A percentile compares a stretch with the other conserved stretches of the same genome.
phyloP scores from a whole-genome alignment of 805 yeast genomes.

The Lipomyces sp. region DNA sequence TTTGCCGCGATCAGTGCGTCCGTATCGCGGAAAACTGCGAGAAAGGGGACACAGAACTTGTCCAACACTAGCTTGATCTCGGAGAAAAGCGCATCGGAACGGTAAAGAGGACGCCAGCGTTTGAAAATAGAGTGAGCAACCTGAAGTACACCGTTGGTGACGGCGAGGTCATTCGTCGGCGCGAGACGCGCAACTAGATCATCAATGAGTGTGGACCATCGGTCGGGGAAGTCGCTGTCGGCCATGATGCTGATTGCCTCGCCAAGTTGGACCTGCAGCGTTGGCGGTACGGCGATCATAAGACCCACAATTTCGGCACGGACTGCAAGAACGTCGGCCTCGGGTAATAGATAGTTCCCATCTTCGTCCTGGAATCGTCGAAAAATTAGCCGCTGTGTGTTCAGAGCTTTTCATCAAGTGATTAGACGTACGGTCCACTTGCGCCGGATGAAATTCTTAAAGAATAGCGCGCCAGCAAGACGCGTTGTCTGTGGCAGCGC shows the following conservation, averaged over 20 bases:
- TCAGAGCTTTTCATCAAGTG: no score
- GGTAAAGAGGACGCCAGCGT: slow-evolving; percentile 92
- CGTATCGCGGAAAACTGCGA: slow-evolving; percentile 62
- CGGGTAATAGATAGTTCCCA: slow-evolving; percentile 66
- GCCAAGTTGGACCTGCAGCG: slow-evolving; percentile 85
- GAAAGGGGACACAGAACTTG: slow-evolving; percentile 76
- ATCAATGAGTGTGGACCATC: slow-evolving; percentile 77
- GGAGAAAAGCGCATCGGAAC: slow-evolving; percentile 82
- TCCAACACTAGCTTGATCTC: slow-evolving; percentile 86
- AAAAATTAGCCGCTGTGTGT: background rate
- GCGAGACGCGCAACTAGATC: slow-evolving; percentile 64
- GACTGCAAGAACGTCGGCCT: slow-evolving; percentile 60
- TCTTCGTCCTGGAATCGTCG: slow-evolving; percentile 54
- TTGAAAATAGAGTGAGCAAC: slow-evolving; percentile 96
- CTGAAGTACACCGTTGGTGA: slow-evolving; percentile 78
- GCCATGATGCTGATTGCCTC: slow-evolving; percentile 92
- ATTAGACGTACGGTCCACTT: slow-evolving; percentile 57
- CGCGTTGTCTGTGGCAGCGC: slow-evolving; percentile 54
- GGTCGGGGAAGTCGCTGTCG: slow-evolving; percentile 89
- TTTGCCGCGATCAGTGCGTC: slow-evolving; percentile 59
- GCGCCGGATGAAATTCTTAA: slow-evolving; percentile 80
- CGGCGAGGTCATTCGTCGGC: slow-evolving; percentile 59
- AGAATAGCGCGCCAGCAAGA: slow-evolving; percentile 84
- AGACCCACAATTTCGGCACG: slow-evolving; percentile 76
- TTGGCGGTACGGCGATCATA: slow-evolving; percentile 75